Base-by-base conservation (phyloP, 495 filamentous ascomycete species). In the Penicillium samsonianum region DNA sequence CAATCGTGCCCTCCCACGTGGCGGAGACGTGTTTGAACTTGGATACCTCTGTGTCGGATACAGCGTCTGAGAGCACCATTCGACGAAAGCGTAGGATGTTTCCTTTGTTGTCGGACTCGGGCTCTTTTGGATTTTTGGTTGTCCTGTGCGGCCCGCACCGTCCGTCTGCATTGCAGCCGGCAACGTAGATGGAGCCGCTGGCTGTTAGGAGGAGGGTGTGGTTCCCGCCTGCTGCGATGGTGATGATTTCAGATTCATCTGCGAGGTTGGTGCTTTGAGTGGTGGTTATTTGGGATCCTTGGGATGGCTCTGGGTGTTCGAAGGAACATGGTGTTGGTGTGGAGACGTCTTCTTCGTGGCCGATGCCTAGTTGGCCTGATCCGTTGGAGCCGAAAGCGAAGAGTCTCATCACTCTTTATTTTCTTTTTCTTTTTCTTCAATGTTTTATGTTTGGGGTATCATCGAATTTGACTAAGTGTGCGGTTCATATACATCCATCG, bases 331-430 rank as follows among this genome's bases (percentile, higher is more conserved):
- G 73, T 45, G 85, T 81, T 5, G 91, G 91, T 0, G 75, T 70
- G 4, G 85, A 87, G 12, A 88, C 82, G 69, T 96, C 92, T 57
- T 90, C 80, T 43, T 73, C 78, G 70, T 92, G 88, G 22, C 84
- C 84, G 45, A 97, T 78, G 35, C 88, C 90, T 35, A 98, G 82
- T 67, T 98, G 94, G 50, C 90, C 90, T 7, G 86, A 89, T 37
- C 89, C 87, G 70, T 97, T 98, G 28, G 93, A 97, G 33, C 94
- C 94, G 60, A 96, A 84, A n/a, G 91, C 86, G 67, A 86, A 90
- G 42, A 96, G 76, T 45, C 67, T 73, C 74, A 78, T 76, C 53
- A 3, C 20, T 30, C 12, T 31, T 38, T 49, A 2, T 1, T 53
- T 58, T 38, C 5, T 25, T 44, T 8, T n/a, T 19, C 9, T 55